Conservation (phyloP, 2,329 filamentous ascomycete genomes). For the Trichoderma semiorbis region DNA sequence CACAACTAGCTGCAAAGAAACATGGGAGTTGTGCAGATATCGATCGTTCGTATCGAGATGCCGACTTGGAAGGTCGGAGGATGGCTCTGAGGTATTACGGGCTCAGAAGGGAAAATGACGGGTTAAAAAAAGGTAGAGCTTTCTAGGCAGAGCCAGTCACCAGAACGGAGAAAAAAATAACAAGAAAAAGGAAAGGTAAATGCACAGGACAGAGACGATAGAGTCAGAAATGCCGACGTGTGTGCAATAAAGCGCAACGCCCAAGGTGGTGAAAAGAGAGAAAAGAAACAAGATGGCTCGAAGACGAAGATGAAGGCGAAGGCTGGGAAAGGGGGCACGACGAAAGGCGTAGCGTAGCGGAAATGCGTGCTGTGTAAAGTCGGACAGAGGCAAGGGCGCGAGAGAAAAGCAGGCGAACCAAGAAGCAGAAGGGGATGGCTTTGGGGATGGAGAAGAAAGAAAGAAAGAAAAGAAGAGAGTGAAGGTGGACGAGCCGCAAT, state of each 20-base stretch:
- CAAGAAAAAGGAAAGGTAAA: conserved; percentile 29
- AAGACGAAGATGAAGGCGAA: conserved; percentile 25
- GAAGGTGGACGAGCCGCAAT: conserved; percentile 20
- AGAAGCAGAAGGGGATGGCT: conserved; percentile 28
- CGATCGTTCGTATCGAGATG: conserved; percentile 22
- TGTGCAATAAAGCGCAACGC: conserved; percentile 28
- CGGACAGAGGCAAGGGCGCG: conserved; percentile 25
- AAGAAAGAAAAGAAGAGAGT: conserved; percentile 27
- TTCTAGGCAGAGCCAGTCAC: conserved; percentile 19
- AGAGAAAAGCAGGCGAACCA: conserved; percentile 27
- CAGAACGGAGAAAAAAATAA: conserved; percentile 27
- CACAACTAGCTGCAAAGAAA: conserved; percentile 30
- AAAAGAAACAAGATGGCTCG: conserved; percentile 21
- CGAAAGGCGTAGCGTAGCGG: conserved; percentile 18
- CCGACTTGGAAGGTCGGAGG: conserved; percentile 19
- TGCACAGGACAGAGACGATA: conserved; percentile 25
- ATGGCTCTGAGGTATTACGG: conserved; percentile 28
- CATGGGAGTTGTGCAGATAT: conserved; percentile 31
- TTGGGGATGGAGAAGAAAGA: conserved; percentile 27
- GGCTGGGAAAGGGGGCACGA: conserved; percentile 33
- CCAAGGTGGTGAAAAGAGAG: conserved; percentile 24
- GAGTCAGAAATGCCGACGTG: conserved; percentile 26
- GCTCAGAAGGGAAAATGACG: conserved; percentile 26
- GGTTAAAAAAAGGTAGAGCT: conserved; percentile 27
- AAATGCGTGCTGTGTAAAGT: conserved; percentile 20